Evolutionary conservation across 805 yeast species (phyloP).

Genomic region (Hanseniaspora clermontiae): DNA sequence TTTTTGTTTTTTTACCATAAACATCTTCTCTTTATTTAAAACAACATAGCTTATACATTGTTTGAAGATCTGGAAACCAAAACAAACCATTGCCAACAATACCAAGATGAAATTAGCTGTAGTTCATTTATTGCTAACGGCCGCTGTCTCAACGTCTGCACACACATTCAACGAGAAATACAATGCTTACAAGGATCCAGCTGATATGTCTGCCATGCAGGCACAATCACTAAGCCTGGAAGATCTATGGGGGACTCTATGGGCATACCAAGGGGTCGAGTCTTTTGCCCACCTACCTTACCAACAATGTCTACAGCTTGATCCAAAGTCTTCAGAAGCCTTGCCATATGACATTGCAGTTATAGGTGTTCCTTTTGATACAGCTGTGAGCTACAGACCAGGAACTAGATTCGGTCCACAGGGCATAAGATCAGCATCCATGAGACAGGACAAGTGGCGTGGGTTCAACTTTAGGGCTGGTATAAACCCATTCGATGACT

Average conservation of each 20-base stretch:
- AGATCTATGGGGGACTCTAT: conserved; percentile 57
- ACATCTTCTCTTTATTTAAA: no score
- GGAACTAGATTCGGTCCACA: conserved; percentile 80
- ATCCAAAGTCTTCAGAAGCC: conserved; percentile 21
- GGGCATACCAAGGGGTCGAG: conserved; percentile 59
- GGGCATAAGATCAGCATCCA: conserved; percentile 55
- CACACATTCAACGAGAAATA: background rate
- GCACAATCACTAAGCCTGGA: conserved; percentile 31
- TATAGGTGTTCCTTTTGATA: conserved; percentile 73
- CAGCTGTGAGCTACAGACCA: conserved; percentile 63
- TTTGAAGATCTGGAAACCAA: background rate
- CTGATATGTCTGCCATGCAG: background rate
- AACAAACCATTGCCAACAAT: background rate
- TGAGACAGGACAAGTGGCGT: conserved; percentile 53
- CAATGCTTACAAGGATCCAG: conserved; percentile 1
- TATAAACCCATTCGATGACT: conserved; percentile 43
- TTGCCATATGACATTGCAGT: conserved; percentile 51
- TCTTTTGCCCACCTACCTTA: conserved; percentile 65
- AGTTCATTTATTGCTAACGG: background rate
- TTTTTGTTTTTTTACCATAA: no score
- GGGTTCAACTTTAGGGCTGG: conserved; percentile 61
- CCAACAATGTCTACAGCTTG: conserved; percentile 42
- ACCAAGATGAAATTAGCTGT: background rate
- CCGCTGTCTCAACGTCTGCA: background rate
- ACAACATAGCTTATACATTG: background rate